Percentiles rank a stretch among this genome's conserved stretches.
Evolutionary conservation across 2,329 filamentous ascomycete genomes (phyloP).

Genomic region (Penicillium fuscoglaucum): DNA sequence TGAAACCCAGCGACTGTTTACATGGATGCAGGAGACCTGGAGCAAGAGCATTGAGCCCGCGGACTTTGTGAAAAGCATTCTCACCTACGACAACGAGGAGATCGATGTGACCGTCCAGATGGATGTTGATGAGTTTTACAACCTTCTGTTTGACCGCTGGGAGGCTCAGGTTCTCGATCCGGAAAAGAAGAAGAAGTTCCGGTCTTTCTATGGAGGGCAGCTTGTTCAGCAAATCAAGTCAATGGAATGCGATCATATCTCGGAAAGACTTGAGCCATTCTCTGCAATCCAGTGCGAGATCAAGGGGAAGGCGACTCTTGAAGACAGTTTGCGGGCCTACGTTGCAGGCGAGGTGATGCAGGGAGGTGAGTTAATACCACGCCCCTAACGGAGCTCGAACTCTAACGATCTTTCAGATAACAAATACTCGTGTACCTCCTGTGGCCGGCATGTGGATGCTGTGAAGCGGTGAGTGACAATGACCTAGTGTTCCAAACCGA

Average conservation of each 20-base stretch:
- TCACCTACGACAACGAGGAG: conserved; percentile 74
- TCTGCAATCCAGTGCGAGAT: conserved; percentile 96
- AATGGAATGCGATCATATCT: conserved; percentile 91
- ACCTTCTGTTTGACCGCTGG: conserved; percentile 86
- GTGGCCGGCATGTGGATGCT: conserved; percentile 84
- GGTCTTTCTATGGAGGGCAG: conserved; percentile 85
- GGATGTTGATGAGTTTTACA: conserved; percentile 98
- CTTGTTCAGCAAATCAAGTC: conserved; percentile 94
- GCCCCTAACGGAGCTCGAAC: not conserved
- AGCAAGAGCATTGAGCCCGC: conserved; percentile 71
- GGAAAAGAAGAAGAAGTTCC: conserved; percentile 70
- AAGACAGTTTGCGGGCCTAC: conserved; percentile 91
- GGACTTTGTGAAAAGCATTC: conserved; percentile 71
- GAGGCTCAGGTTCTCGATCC: conserved; percentile 73
- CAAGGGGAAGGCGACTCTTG: conserved; percentile 79
- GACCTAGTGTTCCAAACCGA: not conserved
- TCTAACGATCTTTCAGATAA: conserved; percentile 63
- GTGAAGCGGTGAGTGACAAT: conserved; percentile 67
- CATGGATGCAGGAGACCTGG: conserved; percentile 79
- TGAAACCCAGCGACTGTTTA: conserved; percentile 80
- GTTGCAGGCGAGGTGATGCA: conserved; percentile 96
- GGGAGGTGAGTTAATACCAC: conserved; percentile 58
- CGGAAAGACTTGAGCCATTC: conserved; percentile 84
- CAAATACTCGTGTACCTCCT: conserved; percentile 95
- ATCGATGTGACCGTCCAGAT: conserved; percentile 92